Conservation (phyloP, 768 basidiomycete genomes). For the Boletus edulis region DNA sequence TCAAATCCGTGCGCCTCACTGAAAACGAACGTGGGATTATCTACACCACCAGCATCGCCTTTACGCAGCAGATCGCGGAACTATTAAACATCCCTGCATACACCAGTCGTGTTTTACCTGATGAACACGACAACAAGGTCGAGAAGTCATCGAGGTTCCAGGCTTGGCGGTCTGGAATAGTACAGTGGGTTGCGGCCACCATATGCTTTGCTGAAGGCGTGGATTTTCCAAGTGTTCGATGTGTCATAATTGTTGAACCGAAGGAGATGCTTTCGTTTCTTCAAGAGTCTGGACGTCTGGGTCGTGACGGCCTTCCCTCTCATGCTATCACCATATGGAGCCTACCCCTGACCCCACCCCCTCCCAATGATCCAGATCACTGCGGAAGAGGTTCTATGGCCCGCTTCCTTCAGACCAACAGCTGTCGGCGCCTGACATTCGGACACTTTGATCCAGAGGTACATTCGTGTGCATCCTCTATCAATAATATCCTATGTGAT, state of each 20-base stretch:
- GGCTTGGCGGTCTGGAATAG: not conserved
- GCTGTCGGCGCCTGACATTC: not conserved
- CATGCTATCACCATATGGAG: conserved; percentile 5
- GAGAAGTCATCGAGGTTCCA: conserved; percentile 1
- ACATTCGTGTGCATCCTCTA: not conserved
- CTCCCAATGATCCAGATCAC: not conserved
- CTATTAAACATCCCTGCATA: not conserved
- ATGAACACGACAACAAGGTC: not conserved
- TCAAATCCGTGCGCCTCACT: not conserved
- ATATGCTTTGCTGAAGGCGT: conserved; percentile 7
- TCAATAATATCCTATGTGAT: not conserved
- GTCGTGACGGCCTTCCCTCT: not conserved
- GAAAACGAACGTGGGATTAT: not conserved
- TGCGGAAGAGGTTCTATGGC: not conserved
- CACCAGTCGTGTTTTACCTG: not conserved
- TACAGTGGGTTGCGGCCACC: not conserved
- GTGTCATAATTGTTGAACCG: not conserved
- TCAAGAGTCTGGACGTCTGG: conserved; percentile 13
- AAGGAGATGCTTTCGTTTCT: conserved; percentile 9
- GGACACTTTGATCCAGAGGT: not conserved
- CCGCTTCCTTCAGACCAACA: not conserved
- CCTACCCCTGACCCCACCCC: accelerated
- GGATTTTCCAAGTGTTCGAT: not conserved
- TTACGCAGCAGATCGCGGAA: not conserved
- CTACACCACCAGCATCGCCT: not conserved